Base-by-base conservation (phyloP, 192 early-diverging fungal genomes). In the Glomus cerebriforme region DNA sequence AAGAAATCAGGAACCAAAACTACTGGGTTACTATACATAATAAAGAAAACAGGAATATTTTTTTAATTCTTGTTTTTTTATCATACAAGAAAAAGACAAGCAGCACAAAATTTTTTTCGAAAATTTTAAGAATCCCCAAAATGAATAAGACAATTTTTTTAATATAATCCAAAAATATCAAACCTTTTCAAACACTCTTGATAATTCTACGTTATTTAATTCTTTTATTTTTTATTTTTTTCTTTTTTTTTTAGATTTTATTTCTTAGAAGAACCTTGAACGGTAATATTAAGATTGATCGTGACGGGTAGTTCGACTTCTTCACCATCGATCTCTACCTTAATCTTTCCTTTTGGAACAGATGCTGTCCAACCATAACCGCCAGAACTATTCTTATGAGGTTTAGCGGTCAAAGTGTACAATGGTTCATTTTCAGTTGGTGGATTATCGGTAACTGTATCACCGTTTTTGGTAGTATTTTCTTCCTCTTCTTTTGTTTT, bases 271-370 rank as follows among this genome's bases (percentile, higher is more conserved):
- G 76, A 78, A 67, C 37, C 34, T 19, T 78, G 76, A 47, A 78
- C 77, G 54, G 35, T 68, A n/a, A 78, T 37, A 78, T 78, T 78
- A 6, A 78, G 26, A 69, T 32, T 78, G 43, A 78, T 69, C 22
- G 77, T 70, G 27, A 69, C 77, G 8, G 77, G 67, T 27, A 78
- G 70, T 69, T 78, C 77, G 8, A 78, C 77, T 59, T 67, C 65
- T 29, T 78, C 69, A 4, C 47, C 77, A 37, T 78, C 77, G 8
- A 78, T 78, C 4, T 69, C 65, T 59, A 78, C 66, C 49, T 67
- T 78, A 43, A 78, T 67, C 15, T 78, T 78, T 17, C 32, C 77
- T 47, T 78, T 78, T 19, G 45, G 8, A 2, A 13, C 4, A 69
- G 0, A 60, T 67, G 65, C 66, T 29, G 49, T 59, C 77, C 77